phyloP scores from a whole-genome alignment of 495 filamentous ascomycete species.

The Penicillium pulvis region DNA sequence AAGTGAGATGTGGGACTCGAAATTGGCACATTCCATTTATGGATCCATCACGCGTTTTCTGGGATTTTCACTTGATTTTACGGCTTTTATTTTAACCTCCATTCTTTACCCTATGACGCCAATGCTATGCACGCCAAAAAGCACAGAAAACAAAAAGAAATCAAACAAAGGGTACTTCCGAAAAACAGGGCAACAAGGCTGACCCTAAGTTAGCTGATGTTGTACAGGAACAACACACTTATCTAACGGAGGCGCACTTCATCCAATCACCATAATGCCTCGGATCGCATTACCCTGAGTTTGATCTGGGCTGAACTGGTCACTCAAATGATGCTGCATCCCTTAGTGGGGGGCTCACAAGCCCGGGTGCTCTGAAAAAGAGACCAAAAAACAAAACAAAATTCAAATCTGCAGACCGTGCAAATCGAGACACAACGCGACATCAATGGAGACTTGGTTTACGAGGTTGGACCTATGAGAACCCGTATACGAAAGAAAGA shows the following conservation, averaged over 20 bases:
- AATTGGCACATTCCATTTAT: constrained; percentile 18
- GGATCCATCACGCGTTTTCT: not conserved
- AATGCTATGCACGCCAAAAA: not conserved
- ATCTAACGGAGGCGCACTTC: constrained; percentile 8
- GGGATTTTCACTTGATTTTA: not conserved
- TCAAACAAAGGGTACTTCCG: not conserved
- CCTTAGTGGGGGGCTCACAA: constrained; percentile 5
- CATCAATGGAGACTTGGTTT: constrained; percentile 1
- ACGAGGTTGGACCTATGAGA: constrained; percentile 17
- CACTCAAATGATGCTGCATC: not conserved
- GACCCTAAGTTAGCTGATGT: constrained; percentile 9
- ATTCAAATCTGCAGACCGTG: constrained; percentile 10
- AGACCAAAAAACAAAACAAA: constrained; percentile 2
- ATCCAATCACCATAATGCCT: constrained; percentile 14
- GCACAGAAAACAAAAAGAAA: not conserved
- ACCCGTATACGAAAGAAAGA: not conserved
- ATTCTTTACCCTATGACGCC: not conserved
- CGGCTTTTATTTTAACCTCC: not conserved
- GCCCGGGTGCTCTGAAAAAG: constrained; percentile 4
- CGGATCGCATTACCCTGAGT: constrained; percentile 18
- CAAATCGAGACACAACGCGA: constrained; percentile 13
- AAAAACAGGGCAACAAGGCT: not conserved
- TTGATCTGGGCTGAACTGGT: constrained; percentile 17
- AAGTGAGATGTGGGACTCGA: constrained; percentile 16
- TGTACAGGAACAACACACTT: constrained; percentile 9